phyloP scores from a whole-genome alignment of 768 basidiomycete species.

The Mycena venus region DNA sequence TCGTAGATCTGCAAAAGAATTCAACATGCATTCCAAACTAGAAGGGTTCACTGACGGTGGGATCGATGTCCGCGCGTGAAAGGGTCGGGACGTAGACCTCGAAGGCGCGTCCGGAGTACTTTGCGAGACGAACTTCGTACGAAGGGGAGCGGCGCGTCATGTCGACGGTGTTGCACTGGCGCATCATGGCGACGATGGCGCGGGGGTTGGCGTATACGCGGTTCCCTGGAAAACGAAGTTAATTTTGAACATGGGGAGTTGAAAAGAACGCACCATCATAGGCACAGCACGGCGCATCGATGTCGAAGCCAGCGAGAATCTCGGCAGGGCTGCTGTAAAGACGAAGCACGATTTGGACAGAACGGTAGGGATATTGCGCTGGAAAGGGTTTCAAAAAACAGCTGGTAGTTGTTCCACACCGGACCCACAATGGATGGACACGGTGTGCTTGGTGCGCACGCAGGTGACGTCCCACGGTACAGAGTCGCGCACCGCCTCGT shows the following conservation, averaged over 20 bases:
- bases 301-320: slow-evolving; percentile 76
- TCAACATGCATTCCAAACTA: neutral
- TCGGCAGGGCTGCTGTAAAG: slow-evolving; percentile 75
- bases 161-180: slow-evolving; percentile 75
- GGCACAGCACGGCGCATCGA: slow-evolving; percentile 73
- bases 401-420: neutral
- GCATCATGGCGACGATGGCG: slow-evolving; percentile 72
- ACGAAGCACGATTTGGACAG: slow-evolving; percentile 76
- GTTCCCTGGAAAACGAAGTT: slow-evolving; percentile 42
- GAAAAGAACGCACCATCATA: slow-evolving; percentile 53
- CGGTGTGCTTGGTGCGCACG: slow-evolving; percentile 74
- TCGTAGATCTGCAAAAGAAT: slow-evolving; percentile 64
- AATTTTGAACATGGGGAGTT: neutral
- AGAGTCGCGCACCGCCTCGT: slow-evolving; percentile 74
- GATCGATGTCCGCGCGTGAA: slow-evolving; percentile 65
- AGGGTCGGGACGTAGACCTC: slow-evolving; percentile 71
- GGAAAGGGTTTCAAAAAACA: neutral
- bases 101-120: slow-evolving; percentile 67
- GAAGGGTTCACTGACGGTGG: slow-evolving; percentile 57
- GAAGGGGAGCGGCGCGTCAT: slow-evolving; percentile 75
- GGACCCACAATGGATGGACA: slow-evolving; percentile 71
- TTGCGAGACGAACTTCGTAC: slow-evolving; percentile 72
- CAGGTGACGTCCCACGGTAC: slow-evolving; percentile 80
- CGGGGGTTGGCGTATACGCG: slow-evolving; percentile 74
- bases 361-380: slow-evolving; percentile 78